These are phyloP conservation scores for Fusarium lateritium DNA, from an alignment of 2,329 filamentous ascomycete species.

Conservation along the genomic window DNA sequence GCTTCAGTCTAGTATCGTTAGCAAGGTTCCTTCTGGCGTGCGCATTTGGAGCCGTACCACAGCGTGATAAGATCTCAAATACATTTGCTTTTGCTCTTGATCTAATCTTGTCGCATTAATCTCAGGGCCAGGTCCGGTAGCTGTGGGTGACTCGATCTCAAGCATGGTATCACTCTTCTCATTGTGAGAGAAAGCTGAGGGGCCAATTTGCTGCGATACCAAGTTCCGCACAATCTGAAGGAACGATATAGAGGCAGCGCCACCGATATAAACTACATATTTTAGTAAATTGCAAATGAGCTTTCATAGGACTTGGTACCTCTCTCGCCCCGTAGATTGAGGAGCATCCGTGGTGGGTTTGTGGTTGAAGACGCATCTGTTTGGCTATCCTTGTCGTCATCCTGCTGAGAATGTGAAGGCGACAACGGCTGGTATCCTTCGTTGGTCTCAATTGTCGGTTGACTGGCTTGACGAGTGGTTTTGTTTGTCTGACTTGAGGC, in stretches of 20 bases:
- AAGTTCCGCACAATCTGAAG: slow-evolving; percentile 58
- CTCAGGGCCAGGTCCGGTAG: slow-evolving; percentile 8
- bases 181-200: slow-evolving; percentile 48
- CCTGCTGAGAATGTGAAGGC: slow-evolving; percentile 51
- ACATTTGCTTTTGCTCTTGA: slow-evolving; percentile 16
- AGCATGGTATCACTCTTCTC: slow-evolving; percentile 50
- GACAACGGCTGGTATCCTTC: slow-evolving; percentile 48
- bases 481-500: slow-evolving; percentile 5
- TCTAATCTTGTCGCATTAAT: neutral
- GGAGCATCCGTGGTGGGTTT: slow-evolving; percentile 60
- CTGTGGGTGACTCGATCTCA: slow-evolving; percentile 44
- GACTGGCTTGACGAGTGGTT: slow-evolving; percentile 6
- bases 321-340: slow-evolving; percentile 67
- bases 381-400: slow-evolving; percentile 36
- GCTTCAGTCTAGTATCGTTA: slow-evolving; percentile 51
- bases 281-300: neutral
- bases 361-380: slow-evolving; percentile 31
- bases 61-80: slow-evolving; percentile 31
- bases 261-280: slow-evolving; percentile 62
- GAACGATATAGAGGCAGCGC: slow-evolving; percentile 69
- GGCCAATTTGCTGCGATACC: slow-evolving; percentile 47
- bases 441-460: slow-evolving; percentile 11
- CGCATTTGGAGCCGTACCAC: slow-evolving; percentile 23
- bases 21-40: accelerated
- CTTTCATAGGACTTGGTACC: slow-evolving; percentile 51